A percentile compares a stretch with the other conserved stretches of the same genome.
Evolutionary conservation across 305 asterid genomes (phyloP).

Genomic region (Ruellia speciosa): DNA sequence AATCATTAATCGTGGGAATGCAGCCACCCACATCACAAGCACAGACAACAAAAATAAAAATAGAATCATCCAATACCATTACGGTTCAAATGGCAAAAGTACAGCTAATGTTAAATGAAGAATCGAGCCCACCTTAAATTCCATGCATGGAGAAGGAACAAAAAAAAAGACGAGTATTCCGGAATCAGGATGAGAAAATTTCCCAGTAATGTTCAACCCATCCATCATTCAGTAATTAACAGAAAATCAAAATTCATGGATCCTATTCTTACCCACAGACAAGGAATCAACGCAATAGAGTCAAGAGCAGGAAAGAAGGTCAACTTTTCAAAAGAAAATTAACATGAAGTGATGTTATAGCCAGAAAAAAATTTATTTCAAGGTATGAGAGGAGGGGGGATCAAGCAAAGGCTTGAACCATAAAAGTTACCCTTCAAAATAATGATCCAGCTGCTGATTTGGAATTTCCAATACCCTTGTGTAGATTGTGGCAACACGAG

Average conservation of each 20-base stretch:
- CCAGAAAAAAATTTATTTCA: background rate
- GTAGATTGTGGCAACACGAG: slow-evolving; percentile 74
- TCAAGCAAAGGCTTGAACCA: slow-evolving; percentile 2
- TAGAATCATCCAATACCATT: background rate
- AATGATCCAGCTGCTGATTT: slow-evolving; percentile 90
- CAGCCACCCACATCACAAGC: slow-evolving; percentile 5
- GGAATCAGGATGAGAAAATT: too few species aligned
- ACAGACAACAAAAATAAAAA: background rate
- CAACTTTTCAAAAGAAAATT: slow-evolving; percentile 5
- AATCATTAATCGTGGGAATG: slow-evolving; percentile 19
- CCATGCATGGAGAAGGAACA: background rate
- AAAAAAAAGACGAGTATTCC: background rate
- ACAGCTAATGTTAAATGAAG: background rate
- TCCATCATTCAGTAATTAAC: background rate
- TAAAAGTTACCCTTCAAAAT: slow-evolving; percentile 81
- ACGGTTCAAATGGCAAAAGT: background rate
- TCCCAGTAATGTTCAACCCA: too few species aligned
- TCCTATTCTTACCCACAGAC: slow-evolving; percentile 12
- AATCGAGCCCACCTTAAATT: background rate
- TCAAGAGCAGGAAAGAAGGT: slow-evolving; percentile 8
- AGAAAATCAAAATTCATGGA: background rate
- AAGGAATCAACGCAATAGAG: slow-evolving; percentile 9
- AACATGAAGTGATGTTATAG: background rate
- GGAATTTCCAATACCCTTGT: slow-evolving; percentile 81
- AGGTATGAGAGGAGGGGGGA: background rate